phyloP scores from a whole-genome alignment of 495 filamentous ascomycete species.

The Annulohypoxylon bovei region DNA sequence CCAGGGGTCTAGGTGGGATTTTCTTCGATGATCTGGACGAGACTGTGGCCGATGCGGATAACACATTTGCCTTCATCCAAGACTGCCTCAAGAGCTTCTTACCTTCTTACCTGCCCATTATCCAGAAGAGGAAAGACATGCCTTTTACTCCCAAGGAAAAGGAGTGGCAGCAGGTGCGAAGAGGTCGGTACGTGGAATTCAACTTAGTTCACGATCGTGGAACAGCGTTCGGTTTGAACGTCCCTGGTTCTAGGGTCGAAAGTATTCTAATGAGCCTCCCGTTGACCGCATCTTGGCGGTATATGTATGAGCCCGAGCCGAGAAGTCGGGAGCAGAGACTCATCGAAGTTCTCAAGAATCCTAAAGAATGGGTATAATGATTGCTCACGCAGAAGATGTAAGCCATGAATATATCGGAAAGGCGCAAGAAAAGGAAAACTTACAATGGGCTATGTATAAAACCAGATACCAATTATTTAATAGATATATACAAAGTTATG shows the following conservation, averaged over 20 bases:
- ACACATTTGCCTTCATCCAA: conserved; percentile 90
- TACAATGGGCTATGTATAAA: not conserved
- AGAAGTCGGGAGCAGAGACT: conserved; percentile 78
- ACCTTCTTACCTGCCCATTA: conserved; percentile 90
- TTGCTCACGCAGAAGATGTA: conserved; percentile 7
- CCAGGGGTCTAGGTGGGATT: conserved; percentile 92
- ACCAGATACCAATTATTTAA: conserved; percentile 9
- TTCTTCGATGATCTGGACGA: conserved; percentile 99
- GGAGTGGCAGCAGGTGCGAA: conserved; percentile 93
- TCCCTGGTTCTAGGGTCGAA: conserved; percentile 90
- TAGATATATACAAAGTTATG: conserved; percentile 2
- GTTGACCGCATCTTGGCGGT: conserved; percentile 90
- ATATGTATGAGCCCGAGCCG: conserved; percentile 87
- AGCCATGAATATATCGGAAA: conserved; percentile 13
- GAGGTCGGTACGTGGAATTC: conserved; percentile 97
- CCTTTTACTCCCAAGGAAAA: conserved; percentile 85
- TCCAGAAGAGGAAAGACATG: conserved; percentile 89
- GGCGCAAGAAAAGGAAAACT: conserved; percentile 17
- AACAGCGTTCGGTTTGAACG: conserved; percentile 93
- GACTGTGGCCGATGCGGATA: conserved; percentile 79
- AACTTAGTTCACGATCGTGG: conserved; percentile 98
- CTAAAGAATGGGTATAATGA: conserved; percentile 86
- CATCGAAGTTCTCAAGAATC: conserved; percentile 83
- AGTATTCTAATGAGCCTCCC: conserved; percentile 98
- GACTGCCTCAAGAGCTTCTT: conserved; percentile 86